These are phyloP conservation scores for Ustilaginoidea virens DNA, from an alignment of 2,329 filamentous ascomycete species.

Conservation along the genomic window DNA sequence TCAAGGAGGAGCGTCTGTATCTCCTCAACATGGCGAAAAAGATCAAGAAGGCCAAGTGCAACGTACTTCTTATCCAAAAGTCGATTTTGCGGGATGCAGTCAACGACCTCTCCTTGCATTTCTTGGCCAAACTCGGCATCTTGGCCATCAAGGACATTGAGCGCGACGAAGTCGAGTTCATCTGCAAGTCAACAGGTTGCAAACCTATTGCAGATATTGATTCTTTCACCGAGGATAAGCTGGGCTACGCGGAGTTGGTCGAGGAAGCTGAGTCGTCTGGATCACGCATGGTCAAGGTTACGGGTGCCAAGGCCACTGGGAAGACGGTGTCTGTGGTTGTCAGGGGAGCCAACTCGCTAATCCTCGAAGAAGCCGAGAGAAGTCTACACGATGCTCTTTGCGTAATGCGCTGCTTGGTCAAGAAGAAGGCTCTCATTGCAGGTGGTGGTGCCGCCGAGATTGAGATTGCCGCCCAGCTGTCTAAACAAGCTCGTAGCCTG, in stretches of 20 bases:
- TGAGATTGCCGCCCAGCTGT: constrained; percentile 79
- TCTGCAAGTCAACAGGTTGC: constrained; percentile 98
- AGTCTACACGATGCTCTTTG: constrained; percentile 95
- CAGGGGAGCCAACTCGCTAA: constrained; percentile 83
- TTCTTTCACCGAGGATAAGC: constrained; percentile 96
- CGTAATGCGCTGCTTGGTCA: constrained; percentile 91
- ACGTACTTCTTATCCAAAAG: constrained; percentile 95
- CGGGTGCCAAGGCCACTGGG: constrained; percentile 67
- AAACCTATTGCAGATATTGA: constrained; percentile 98
- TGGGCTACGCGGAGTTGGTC: constrained; percentile 82
- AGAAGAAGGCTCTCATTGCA: constrained; percentile 98
- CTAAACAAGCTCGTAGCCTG: constrained; percentile 66
- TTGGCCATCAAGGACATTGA: constrained; percentile 95
- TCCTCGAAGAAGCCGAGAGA: constrained; percentile 93
- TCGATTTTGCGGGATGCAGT: constrained; percentile 95
- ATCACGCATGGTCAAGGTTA: constrained; percentile 87
- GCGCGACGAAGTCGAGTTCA: constrained; percentile 95
- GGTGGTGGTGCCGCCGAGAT: constrained; percentile 95
- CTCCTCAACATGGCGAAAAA: constrained; percentile 99
- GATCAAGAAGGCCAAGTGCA: constrained; percentile 99
- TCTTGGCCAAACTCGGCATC: constrained; percentile 93
- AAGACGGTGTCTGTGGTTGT: constrained; percentile 93
- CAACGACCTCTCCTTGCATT: constrained; percentile 94
- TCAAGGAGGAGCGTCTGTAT: constrained; percentile 97
- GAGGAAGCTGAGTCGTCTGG: constrained; percentile 83